A percentile compares a stretch with the other conserved stretches of the same genome.
These are phyloP conservation scores for Pleurotus eryngii DNA, from an alignment of 768 basidiomycete species.

Conservation along the genomic window DNA sequence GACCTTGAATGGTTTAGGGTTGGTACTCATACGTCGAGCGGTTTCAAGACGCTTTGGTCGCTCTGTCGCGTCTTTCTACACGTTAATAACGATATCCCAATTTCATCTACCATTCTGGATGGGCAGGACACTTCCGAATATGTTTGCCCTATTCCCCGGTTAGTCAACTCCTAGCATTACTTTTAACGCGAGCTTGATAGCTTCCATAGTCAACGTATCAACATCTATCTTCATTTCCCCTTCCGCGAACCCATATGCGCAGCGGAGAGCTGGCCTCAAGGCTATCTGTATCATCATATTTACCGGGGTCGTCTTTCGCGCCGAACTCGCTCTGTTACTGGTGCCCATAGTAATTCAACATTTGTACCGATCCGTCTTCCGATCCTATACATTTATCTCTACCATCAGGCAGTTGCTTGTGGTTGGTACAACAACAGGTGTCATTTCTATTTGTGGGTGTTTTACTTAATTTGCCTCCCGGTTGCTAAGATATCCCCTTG, in stretches of 20 bases:
- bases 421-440: constrained; percentile 47
- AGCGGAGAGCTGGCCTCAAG: constrained; percentile 13
- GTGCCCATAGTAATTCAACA: constrained; percentile 57
- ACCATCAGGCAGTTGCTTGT: constrained; percentile 21
- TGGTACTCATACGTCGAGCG: constrained; percentile 63
- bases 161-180: constrained; percentile 13
- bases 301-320: constrained; percentile 69
- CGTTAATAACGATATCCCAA: constrained; percentile 72
- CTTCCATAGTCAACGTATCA: constrained; percentile 53
- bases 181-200: background rate
- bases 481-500: background rate
- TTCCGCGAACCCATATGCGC: constrained; percentile 38
- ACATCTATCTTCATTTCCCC: constrained; percentile 44
- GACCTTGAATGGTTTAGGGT: constrained; percentile 54
- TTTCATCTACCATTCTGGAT: constrained; percentile 95
- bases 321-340: constrained; percentile 73
- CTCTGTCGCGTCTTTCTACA: constrained; percentile 53
- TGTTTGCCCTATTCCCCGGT: constrained; percentile 86
- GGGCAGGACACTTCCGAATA: constrained; percentile 91
- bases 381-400: constrained; percentile 31
- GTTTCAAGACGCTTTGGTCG: constrained; percentile 64
- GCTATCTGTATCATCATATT: constrained; percentile 65
- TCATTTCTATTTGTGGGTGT: constrained; percentile 49
- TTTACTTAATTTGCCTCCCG: background rate
- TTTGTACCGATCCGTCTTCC: constrained; percentile 40